phyloP scores from a whole-genome alignment of 192 early-diverging fungal species.

The Physocladia obscura region DNA sequence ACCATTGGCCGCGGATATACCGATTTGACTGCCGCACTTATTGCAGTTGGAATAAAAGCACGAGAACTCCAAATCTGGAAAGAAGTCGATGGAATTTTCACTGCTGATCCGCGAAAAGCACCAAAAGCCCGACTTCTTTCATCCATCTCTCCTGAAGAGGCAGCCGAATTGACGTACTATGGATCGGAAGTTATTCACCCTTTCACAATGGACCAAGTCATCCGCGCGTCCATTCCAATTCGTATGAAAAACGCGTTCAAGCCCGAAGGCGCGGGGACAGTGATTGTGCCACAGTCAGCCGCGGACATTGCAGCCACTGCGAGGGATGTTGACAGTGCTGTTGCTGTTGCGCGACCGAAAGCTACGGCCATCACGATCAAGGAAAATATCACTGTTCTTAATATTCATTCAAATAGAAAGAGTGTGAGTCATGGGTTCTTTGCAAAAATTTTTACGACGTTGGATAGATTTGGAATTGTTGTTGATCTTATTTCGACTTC shows the following conservation, averaged over 20 bases:
- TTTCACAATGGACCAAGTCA: constrained; percentile 99
- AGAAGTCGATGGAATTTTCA: constrained; percentile 99
- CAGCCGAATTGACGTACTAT: constrained; percentile 97
- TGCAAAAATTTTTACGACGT: constrained; percentile 87
- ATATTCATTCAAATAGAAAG: constrained; percentile 96
- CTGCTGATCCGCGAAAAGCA: constrained; percentile 97
- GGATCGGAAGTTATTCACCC: constrained; percentile 91
- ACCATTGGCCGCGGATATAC: constrained; percentile 98
- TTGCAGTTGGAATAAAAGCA: constrained; percentile 85
- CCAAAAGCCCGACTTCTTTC: constrained; percentile 78
- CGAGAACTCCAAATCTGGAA: constrained; percentile 98
- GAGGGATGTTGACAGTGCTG: constrained; percentile 1
- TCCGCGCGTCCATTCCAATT: constrained; percentile 93
- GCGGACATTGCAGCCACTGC: background rate
- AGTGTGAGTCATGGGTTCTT: constrained; percentile 95
- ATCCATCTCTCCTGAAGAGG: constrained; percentile 96
- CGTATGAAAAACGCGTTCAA: constrained; percentile 99
- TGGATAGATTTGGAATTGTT: constrained; percentile 84
- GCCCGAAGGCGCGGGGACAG: constrained; percentile 85
- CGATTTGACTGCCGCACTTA: constrained; percentile 91
- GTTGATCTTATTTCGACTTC: constrained; percentile 91
- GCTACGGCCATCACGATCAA: constrained; percentile 99
- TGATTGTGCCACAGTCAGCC: constrained; percentile 82
- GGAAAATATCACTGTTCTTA: constrained; percentile 91
- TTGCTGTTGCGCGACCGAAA: constrained; percentile 43